Conservation (phyloP, 345 rosid genomes). For the Sapria himalayana region DNA sequence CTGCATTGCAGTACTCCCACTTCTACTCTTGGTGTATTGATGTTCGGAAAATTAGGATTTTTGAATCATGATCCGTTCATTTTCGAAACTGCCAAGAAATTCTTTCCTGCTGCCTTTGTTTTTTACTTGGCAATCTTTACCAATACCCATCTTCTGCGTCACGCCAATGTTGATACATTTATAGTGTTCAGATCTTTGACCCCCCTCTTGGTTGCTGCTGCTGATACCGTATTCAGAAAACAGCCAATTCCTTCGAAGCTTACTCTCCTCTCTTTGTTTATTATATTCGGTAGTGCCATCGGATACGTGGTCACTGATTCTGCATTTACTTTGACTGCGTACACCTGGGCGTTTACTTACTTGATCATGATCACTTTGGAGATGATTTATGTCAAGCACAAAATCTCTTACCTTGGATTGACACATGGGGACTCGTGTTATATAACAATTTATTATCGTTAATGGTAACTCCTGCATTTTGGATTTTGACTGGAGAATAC, state of each 20-base stretch:
- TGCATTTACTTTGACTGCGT: slow-evolving; percentile 62
- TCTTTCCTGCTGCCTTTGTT: slow-evolving; percentile 77
- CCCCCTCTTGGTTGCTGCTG: slow-evolving; percentile 80
- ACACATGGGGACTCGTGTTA: slow-evolving; percentile 88
- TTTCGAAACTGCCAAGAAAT: slow-evolving; percentile 71
- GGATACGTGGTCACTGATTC: slow-evolving; percentile 94
- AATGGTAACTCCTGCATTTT: slow-evolving; percentile 82
- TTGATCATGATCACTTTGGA: slow-evolving; percentile 74
- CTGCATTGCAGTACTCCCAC: slow-evolving; percentile 77
- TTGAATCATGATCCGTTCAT: slow-evolving; percentile 73
- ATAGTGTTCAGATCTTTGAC: slow-evolving; percentile 87
- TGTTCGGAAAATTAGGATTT: slow-evolving; percentile 57
- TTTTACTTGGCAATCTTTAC: slow-evolving; percentile 92
- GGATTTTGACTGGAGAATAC: slow-evolving; percentile 73
- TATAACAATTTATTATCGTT: slow-evolving; percentile 76
- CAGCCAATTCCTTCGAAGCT: slow-evolving; percentile 74
- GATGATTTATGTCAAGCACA: slow-evolving; percentile 96
- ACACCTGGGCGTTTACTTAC: slow-evolving; percentile 89
- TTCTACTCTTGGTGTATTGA: slow-evolving; percentile 64
- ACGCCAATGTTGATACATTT: slow-evolving; percentile 91
- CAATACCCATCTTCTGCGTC: slow-evolving; percentile 86
- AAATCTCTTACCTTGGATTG: slow-evolving; percentile 79
- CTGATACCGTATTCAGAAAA: slow-evolving; percentile 60
- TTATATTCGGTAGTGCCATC: slow-evolving; percentile 73
- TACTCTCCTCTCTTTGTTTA: slow-evolving; percentile 36